phyloP scores from a whole-genome alignment of 2,329 filamentous ascomycete species.

The Stromatinia cepivora region DNA sequence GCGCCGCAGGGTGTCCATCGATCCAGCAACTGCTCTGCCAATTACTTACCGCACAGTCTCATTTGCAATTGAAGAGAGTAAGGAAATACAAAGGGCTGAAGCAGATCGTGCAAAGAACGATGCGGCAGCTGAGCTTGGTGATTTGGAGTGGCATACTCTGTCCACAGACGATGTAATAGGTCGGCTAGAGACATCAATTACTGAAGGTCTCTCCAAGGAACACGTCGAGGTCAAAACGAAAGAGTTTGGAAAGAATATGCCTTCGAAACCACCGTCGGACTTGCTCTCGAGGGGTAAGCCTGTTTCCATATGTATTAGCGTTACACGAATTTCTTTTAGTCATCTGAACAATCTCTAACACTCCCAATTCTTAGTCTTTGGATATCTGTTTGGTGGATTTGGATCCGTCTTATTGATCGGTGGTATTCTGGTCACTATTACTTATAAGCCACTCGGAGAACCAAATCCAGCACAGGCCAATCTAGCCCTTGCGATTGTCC shows the following conservation, averaged over 20 bases:
- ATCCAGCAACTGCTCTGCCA: slow-evolving; percentile 47
- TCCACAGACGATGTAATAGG: slow-evolving; percentile 56
- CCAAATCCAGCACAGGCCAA: slow-evolving; percentile 66
- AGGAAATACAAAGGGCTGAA: slow-evolving; percentile 47
- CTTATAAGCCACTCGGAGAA: slow-evolving; percentile 71
- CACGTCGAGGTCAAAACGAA: slow-evolving; percentile 54
- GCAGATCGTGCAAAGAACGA: slow-evolving; percentile 45
- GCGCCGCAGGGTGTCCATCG: slow-evolving; percentile 38
- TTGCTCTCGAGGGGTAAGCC: slow-evolving; percentile 48
- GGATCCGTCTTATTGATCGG: slow-evolving; percentile 68
- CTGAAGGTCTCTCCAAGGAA: slow-evolving; percentile 58
- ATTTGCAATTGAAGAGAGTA: slow-evolving; percentile 57
- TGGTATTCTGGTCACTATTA: slow-evolving; percentile 69
- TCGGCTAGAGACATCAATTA: slow-evolving; percentile 55
- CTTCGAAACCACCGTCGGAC: slow-evolving; percentile 62
- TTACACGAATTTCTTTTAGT: background rate
- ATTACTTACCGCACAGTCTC: slow-evolving; percentile 56
- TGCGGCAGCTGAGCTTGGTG: slow-evolving; percentile 54
- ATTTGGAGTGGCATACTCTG: slow-evolving; percentile 67
- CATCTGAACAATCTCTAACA: background rate
- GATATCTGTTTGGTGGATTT: slow-evolving; percentile 76
- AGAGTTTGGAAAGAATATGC: slow-evolving; percentile 66
- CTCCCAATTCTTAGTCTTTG: slow-evolving; percentile 45
- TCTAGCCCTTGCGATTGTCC: slow-evolving; percentile 68
- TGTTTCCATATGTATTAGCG: background rate